A percentile compares a stretch with the other conserved stretches of the same genome.
Conservation (phyloP, 2,329 filamentous ascomycete genomes). For the Aspergillus sergii region DNA sequence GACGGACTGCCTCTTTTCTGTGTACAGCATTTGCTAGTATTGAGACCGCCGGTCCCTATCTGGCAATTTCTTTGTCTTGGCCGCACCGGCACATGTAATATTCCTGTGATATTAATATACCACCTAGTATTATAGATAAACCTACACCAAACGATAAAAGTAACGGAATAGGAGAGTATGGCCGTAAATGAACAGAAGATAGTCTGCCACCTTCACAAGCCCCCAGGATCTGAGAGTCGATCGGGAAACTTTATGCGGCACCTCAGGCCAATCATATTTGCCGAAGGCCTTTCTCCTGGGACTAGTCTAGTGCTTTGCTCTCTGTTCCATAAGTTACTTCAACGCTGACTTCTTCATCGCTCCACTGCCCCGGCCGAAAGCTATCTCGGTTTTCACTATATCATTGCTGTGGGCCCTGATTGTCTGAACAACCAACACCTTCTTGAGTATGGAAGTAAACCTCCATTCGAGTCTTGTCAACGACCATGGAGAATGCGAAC, state of each 20-base stretch:
- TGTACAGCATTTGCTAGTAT: not conserved
- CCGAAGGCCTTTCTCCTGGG: not conserved
- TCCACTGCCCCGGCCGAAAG: not conserved
- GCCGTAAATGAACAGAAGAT: not conserved
- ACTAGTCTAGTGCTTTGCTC: not conserved
- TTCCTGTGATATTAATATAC: not conserved
- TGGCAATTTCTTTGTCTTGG: not conserved
- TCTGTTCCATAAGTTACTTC: not conserved
- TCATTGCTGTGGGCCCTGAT: not conserved
- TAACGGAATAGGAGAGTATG: not conserved
- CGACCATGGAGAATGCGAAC: constrained; percentile 18
- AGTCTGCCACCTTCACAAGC: too few species aligned
- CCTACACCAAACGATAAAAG: not conserved
- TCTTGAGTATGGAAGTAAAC: constrained; percentile 19
- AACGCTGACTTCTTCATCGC: not conserved
- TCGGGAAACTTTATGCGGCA: constrained; percentile 3
- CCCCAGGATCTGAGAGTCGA: not conserved
- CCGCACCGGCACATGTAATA: not conserved
- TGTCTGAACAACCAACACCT: not conserved
- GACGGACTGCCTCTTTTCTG: not conserved
- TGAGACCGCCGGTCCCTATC: not conserved
- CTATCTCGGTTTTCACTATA: not conserved
- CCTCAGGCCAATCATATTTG: constrained; percentile 5
- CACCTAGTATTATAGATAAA: not conserved
- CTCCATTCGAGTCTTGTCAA: not conserved